Percentiles rank a stretch among this genome's conserved stretches.
Evolutionary conservation across 2,329 filamentous ascomycete species (phyloP).

Genomic region (Epichloe sibirici): DNA sequence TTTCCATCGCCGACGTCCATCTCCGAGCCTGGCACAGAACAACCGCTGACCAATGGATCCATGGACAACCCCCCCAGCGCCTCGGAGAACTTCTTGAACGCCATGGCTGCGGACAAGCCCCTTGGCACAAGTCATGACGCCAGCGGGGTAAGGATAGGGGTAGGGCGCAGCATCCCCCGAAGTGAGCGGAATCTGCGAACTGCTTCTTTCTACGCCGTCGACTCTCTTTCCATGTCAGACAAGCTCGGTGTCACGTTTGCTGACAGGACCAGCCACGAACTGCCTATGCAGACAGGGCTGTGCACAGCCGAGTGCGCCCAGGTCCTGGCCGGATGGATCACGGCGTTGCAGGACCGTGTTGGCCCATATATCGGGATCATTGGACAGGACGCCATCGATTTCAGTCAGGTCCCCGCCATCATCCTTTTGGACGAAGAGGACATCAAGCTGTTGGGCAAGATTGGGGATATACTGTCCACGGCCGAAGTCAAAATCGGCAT

Average conservation of each 20-base stretch:
- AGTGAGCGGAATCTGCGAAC: constrained; percentile 82
- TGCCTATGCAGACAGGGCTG: constrained; percentile 82
- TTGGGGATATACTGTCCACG: constrained; percentile 64
- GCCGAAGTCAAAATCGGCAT: constrained; percentile 67
- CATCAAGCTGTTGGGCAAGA: constrained; percentile 69
- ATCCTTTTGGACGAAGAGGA: constrained; percentile 92
- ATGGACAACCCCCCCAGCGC: constrained; percentile 35
- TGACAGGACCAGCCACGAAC: constrained; percentile 69
- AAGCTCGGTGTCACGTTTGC: constrained; percentile 76
- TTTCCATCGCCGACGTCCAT: constrained; percentile 40
- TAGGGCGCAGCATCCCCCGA: constrained; percentile 44
- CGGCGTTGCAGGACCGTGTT: constrained; percentile 87
- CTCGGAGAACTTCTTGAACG: constrained; percentile 36
- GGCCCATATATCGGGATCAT: constrained; percentile 79
- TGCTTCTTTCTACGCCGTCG: constrained; percentile 89
- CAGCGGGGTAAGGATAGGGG: constrained; percentile 13
- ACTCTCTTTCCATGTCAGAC: constrained; percentile 80
- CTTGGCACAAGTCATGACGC: constrained; percentile 3
- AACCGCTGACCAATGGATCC: constrained; percentile 33
- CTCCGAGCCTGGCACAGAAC: constrained; percentile 31
- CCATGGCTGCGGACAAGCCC: constrained; percentile 21
- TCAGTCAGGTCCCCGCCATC: constrained; percentile 68
- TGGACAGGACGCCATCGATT: constrained; percentile 70
- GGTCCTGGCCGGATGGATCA: constrained; percentile 87
- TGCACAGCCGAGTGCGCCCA: constrained; percentile 91